Conservation (phyloP, 176 grass and related monocot species). For the Ensete ventricosum region DNA sequence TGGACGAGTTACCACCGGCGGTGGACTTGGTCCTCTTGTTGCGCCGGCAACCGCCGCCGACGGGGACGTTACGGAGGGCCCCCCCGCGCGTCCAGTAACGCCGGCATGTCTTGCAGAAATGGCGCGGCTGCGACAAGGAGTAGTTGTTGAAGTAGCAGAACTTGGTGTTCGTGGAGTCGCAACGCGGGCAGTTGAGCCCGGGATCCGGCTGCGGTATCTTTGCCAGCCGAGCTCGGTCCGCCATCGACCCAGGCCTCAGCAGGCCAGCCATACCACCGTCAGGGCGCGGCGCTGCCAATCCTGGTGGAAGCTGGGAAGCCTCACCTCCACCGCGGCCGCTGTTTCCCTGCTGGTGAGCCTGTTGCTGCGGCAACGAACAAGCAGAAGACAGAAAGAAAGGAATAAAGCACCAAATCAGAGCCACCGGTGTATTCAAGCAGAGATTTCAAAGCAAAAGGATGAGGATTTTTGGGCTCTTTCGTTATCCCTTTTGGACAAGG, state of each 20-base stretch:
- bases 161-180: conserved; percentile 85
- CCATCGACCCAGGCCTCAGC: conserved; percentile 27
- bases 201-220: conserved; percentile 61
- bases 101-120: conserved; percentile 99
- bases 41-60: conserved; percentile 81
- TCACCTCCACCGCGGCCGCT: not conserved
- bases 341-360: not conserved
- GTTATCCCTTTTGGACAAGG: not conserved
- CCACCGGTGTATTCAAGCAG: conserved; percentile 9
- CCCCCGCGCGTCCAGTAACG: conserved; percentile 99
- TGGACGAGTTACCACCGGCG: conserved; percentile 13
- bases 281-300: not conserved
- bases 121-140: conserved; percentile 73
- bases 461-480: not conserved
- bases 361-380: not conserved
- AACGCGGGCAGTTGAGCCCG: conserved; percentile 84
- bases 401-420: conserved; percentile 2
- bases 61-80: conserved; percentile 88
- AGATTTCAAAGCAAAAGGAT: not conserved
- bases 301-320: not conserved
- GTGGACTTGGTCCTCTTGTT: conserved; percentile 78
- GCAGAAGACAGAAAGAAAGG: not conserved
- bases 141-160: conserved; percentile 99
- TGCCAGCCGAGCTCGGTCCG: conserved; percentile 47
- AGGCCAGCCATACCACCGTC: not conserved